Evolutionary conservation across 2,329 filamentous ascomycete genomes (phyloP), one percentile per base, ranked within the genome.

Genomic region (Fusarium hostae): DNA sequence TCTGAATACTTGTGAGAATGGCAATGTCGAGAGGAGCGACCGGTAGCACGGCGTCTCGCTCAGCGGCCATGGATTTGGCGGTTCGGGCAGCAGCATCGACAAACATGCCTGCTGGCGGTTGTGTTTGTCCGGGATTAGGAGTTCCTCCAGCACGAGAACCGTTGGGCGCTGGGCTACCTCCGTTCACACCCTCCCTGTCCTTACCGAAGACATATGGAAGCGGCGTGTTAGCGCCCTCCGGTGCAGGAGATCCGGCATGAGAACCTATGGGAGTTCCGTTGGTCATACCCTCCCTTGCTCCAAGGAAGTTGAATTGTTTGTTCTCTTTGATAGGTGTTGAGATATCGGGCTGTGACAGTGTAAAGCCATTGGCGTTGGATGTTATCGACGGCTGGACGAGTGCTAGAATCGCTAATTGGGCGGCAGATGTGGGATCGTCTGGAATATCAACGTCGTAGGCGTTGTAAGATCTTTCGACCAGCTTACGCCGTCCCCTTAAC

Each of bases 391-490:
- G 89, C 75, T 90, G 88, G 68, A 90, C 87, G 35, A 87, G 82
- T 0, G 86, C 85, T 30, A 91, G 79, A 40, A 91, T 87, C 26
- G 86, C 91, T 12, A 94, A 85, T 81, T 99, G 96, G 8, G 96
- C 95, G 12, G 91, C 86, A 0, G 96, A 97, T 3, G 90, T 84
- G 2, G 96, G 96, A 78, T 99, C 96, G 79, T 98, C 97, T 1
- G 95, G 94, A 16, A 88, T 81, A 35, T 95, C 92, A 32, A 92
- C 91, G 68, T 98, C 96, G 80, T 99, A 99, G 16, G 97, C 90
- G 79, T 99, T 97, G 76, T 95, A 94, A 1, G 95, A 98, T 40
- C 93, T 91, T 60, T 94, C 91, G 35, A 98, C 90, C 26, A 98
- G 85, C 77, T 92, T 94, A 72, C 94, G 89, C 54, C 95, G 90